Conservation (phyloP, 306 rosid species). For the Trichosanthes cucumerina region DNA sequence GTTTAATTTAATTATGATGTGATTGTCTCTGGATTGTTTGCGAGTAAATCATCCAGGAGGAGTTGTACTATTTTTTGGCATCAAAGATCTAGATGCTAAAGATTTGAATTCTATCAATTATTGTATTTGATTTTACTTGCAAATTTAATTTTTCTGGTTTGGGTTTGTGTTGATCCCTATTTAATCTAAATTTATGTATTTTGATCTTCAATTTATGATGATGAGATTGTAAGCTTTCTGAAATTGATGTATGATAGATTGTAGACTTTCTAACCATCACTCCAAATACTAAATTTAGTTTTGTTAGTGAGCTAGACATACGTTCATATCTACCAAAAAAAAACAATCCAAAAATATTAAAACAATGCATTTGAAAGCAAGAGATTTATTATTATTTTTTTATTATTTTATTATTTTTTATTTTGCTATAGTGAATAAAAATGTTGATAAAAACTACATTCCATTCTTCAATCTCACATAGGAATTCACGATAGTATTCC, state of each 20-base stretch:
- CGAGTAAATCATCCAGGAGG: background rate
- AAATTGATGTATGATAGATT: background rate
- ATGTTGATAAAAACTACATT: background rate
- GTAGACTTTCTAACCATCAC: background rate
- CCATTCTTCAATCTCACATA: background rate
- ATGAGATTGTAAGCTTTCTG: background rate
- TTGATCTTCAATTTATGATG: background rate
- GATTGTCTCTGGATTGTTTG: background rate
- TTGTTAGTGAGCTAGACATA: background rate
- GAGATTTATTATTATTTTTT: no score
- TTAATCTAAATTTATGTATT: background rate
- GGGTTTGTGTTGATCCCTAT: background rate
- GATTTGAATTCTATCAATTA: background rate
- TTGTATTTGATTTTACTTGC: background rate
- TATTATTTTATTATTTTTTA: no score
- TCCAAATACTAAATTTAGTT: background rate
- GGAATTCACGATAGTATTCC: background rate
- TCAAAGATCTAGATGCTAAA: slow-evolving; percentile 1
- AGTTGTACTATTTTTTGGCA: background rate
- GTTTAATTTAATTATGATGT: background rate
- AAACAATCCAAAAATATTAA: background rate
- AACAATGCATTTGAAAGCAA: background rate
- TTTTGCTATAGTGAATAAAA: background rate
- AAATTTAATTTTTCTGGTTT: background rate
- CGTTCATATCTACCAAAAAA: background rate